Evolutionary conservation across 2,329 filamentous ascomycete genomes (phyloP).

Genomic region (Neopestalotiopsis clavispora): DNA sequence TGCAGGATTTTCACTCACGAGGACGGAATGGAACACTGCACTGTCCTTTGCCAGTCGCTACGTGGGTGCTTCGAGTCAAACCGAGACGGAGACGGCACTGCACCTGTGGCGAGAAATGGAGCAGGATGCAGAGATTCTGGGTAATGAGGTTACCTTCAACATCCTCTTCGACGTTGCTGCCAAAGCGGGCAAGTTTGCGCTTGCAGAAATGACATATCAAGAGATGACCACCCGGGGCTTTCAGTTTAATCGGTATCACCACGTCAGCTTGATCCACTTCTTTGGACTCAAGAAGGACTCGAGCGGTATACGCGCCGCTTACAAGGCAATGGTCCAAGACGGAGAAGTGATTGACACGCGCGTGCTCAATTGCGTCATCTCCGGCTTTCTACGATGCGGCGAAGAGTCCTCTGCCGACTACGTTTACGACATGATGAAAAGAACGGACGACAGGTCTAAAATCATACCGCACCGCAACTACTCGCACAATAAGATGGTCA

Average conservation of each 20-base stretch:
- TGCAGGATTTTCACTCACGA: constrained; percentile 70
- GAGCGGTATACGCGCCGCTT: constrained; percentile 75
- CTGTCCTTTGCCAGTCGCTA: constrained; percentile 80
- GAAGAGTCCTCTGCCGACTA: constrained; percentile 79
- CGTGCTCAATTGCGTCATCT: constrained; percentile 85
- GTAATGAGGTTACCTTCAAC: constrained; percentile 85
- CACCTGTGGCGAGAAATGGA: constrained; percentile 93
- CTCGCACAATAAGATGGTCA: constrained; percentile 53
- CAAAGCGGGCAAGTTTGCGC: constrained; percentile 80
- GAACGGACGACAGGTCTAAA: constrained; percentile 48
- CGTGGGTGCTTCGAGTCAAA: constrained; percentile 59
- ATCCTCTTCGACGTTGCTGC: constrained; percentile 88
- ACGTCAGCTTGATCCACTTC: constrained; percentile 82
- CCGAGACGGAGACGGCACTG: constrained; percentile 72
- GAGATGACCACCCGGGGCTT: constrained; percentile 78
- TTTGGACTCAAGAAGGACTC: constrained; percentile 78
- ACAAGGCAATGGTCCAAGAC: constrained; percentile 79
- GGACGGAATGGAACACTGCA: constrained; percentile 81
- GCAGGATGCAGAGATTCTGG: constrained; percentile 64
- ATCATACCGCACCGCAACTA: constrained; percentile 51
- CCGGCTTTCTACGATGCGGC: constrained; percentile 75
- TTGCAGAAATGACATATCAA: constrained; percentile 83
- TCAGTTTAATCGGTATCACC: constrained; percentile 76
- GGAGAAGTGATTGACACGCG: constrained; percentile 89
- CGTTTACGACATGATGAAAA: constrained; percentile 86